These are phyloP conservation scores for Kazachstania viticola DNA, from an alignment of 805 yeast genomes.

Conservation along the genomic window DNA sequence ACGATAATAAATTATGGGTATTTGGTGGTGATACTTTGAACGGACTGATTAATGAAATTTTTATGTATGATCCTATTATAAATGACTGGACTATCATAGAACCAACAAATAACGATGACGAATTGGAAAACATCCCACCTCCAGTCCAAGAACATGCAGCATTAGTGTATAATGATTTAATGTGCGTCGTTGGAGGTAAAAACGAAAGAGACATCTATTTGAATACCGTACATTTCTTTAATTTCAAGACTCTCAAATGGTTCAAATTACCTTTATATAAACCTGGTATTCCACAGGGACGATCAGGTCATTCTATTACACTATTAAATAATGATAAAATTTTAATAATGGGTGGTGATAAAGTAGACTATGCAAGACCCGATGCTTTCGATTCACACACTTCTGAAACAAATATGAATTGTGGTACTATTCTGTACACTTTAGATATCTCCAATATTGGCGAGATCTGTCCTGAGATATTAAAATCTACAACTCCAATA, in stretches of 20 bases:
- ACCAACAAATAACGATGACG: slow-evolving; percentile 32
- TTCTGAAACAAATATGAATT: slow-evolving; percentile 39
- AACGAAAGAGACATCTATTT: slow-evolving; percentile 58
- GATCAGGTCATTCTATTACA: slow-evolving; percentile 88
- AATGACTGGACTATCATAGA: slow-evolving; percentile 62
- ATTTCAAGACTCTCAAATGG: slow-evolving; percentile 64
- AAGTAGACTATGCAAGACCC: slow-evolving; percentile 48
- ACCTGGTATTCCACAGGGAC: slow-evolving; percentile 54
- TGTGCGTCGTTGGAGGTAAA: slow-evolving; percentile 88
- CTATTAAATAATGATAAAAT: slow-evolving; percentile 55
- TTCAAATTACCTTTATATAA: slow-evolving; percentile 39
- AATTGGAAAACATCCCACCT: slow-evolving; percentile 36
- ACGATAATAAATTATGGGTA: slow-evolving; percentile 65
- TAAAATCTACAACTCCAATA: background rate
- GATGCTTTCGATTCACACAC: slow-evolving; percentile 41
- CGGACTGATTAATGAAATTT: slow-evolving; percentile 60
- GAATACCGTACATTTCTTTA: slow-evolving; percentile 60
- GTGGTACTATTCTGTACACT: slow-evolving; percentile 50
- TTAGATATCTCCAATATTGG: slow-evolving; percentile 39
- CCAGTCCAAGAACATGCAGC: slow-evolving; percentile 91
- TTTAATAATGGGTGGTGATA: slow-evolving; percentile 87
- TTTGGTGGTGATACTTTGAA: slow-evolving; percentile 88
- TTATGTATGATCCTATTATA: slow-evolving; percentile 61
- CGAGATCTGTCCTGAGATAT: slow-evolving; percentile 29
- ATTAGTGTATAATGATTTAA: slow-evolving; percentile 59